Evolutionary conservation across 2,329 filamentous ascomycete species (phyloP).

Genomic region (Aureobasidium sp.): DNA sequence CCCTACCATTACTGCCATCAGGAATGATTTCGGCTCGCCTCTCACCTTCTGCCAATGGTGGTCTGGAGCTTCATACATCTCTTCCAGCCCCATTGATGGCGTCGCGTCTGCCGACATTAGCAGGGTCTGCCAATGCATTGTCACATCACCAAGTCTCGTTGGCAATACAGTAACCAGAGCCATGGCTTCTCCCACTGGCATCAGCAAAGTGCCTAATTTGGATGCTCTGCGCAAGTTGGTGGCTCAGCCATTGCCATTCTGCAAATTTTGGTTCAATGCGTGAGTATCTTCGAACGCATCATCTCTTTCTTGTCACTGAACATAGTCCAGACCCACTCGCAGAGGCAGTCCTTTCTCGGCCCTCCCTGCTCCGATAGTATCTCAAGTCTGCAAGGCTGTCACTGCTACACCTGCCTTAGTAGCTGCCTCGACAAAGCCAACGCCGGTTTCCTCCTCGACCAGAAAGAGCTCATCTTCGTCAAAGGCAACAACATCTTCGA

Average conservation of each 20-base stretch:
- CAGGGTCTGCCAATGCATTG: conserved; percentile 8
- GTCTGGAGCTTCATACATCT: background rate
- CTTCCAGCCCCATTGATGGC: conserved; percentile 1
- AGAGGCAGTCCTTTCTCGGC: background rate
- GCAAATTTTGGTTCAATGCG: conserved; percentile 13
- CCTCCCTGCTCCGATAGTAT: background rate
- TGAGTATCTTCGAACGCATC: no score
- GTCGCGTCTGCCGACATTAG: background rate
- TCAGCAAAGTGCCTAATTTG: background rate
- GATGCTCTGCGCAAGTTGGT: conserved; percentile 7
- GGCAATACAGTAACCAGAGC: conserved; percentile 1
- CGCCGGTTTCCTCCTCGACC: background rate
- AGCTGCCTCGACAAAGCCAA: background rate
- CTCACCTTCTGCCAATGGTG: conserved; percentile 8
- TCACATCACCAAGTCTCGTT: background rate
- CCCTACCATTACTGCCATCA: background rate
- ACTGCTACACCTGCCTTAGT: background rate
- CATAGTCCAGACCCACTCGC: background rate
- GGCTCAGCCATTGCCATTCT: conserved; percentile 10
- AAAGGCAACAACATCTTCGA: background rate
- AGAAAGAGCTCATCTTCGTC: background rate
- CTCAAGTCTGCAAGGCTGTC: conserved; percentile 4
- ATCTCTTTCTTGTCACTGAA: background rate
- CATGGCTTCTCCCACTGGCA: conserved; percentile 1
- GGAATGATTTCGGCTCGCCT: conserved; percentile 2